A percentile compares a stretch with the other conserved stretches of the same genome.
Evolutionary conservation across 2,329 filamentous ascomycete genomes (phyloP).

Genomic region (Ascomycota sp.): DNA sequence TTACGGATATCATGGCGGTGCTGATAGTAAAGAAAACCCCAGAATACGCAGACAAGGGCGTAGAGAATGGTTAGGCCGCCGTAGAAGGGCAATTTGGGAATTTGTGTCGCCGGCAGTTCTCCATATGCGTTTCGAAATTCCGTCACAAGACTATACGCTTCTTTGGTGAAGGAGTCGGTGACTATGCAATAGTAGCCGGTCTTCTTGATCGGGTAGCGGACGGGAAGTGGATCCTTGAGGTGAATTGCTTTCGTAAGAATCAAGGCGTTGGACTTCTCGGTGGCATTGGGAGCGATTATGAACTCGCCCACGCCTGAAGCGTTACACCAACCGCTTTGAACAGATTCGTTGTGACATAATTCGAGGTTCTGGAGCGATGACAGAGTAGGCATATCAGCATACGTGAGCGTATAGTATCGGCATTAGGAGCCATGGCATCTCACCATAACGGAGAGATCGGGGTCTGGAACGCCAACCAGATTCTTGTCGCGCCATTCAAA

Average conservation of each 20-base stretch:
- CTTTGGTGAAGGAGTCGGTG: slow-evolving; percentile 46
- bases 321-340: slow-evolving; percentile 53
- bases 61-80: slow-evolving; percentile 88
- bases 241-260: slow-evolving; percentile 69
- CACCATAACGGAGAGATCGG: slow-evolving; percentile 16
- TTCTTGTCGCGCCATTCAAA: slow-evolving; percentile 85
- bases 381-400: not conserved
- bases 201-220: slow-evolving; percentile 70
- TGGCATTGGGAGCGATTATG: slow-evolving; percentile 59
- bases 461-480: slow-evolving; percentile 50
- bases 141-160: slow-evolving; percentile 59
- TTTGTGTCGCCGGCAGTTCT: slow-evolving; percentile 85
- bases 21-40: slow-evolving; percentile 90
- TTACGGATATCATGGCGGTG: slow-evolving; percentile 76
- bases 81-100: slow-evolving; percentile 93
- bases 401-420: not conserved
- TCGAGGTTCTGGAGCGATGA: slow-evolving; percentile 13
- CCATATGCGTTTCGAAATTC: slow-evolving; percentile 94
- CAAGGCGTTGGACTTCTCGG: slow-evolving; percentile 44
- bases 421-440: slow-evolving; percentile 15
- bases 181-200: slow-evolving; percentile 94
- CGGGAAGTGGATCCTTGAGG: slow-evolving; percentile 49
- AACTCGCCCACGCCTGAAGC: slow-evolving; percentile 65
- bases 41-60: slow-evolving; percentile 62
- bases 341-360: slow-evolving; percentile 57